Base-by-base conservation (phyloP, 805 yeast species). In the Candida verbasci region DNA sequence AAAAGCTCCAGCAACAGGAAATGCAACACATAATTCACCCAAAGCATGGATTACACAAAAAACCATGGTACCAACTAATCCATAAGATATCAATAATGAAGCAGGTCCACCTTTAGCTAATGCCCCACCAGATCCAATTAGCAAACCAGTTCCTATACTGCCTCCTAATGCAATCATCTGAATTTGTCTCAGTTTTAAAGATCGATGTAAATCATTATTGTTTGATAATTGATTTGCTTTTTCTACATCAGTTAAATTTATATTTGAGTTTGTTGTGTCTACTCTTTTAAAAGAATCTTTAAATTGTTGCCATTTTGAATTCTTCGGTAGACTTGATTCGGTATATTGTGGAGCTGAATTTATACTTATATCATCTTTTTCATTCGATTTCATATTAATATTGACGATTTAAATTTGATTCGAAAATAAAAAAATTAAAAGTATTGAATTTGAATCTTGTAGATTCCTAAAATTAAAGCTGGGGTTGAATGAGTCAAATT, bases 91-190 rank as follows among this genome's bases (percentile, higher is more conserved):
- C 9, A 79, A 62, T 24, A 43, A 68, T 14, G 68, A 58, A 3
- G 70, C 72, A 4, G 72, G 72, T 6, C 72, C 72, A 23, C 71
- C 72, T 14, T 56, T 56, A 11, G 49, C 42, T 44, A 66, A 53
- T 1, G 67, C 63, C 15, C 65, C 56, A 24, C 78, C 78, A 14
- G 72, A 58, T 21, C 75, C 74, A 23, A 68, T 63, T 43, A 72
- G 65, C 34, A 72, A 55, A 29, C 77, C 78, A 8, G 86, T 79
- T 50, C 88, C 86, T 40, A 81, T 75, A 43, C 81, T 72, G 45
- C 86, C 85, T 38, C 85, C 87, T 37, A 81, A 70, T 25, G 86
- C 81, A 42, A 80, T 75, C 80, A 80, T 74, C 55, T 77, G 82
- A 38, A 74, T 61, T 39, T 74, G 78, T 50, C 78, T 64, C 38